These are phyloP conservation scores for Xylaria sp. DNA, from an alignment of 2,329 filamentous ascomycete genomes.

Conservation along the genomic window DNA sequence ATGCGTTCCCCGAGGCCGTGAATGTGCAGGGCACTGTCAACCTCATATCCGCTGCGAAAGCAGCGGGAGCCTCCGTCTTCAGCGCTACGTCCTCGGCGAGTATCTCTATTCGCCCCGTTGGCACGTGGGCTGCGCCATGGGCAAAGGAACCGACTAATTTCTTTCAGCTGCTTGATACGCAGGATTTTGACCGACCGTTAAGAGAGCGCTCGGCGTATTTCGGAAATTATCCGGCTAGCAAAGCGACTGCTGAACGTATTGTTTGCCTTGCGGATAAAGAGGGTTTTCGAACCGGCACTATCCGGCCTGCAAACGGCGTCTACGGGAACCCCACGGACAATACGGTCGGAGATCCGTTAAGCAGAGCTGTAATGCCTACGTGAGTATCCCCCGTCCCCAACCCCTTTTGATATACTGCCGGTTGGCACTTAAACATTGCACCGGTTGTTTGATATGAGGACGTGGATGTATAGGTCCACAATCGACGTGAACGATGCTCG, in stretches of 20 bases:
- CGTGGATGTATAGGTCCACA: not conserved
- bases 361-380: slow-evolving; percentile 53
- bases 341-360: slow-evolving; percentile 57
- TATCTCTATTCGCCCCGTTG: slow-evolving; percentile 55
- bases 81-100: slow-evolving; percentile 65
- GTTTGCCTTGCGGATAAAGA: slow-evolving; percentile 55
- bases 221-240: slow-evolving; percentile 63
- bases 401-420: not conserved
- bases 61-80: slow-evolving; percentile 61
- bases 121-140: slow-evolving; percentile 52
- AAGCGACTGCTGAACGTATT: slow-evolving; percentile 63
- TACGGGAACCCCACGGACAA: slow-evolving; percentile 64
- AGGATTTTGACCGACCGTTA: slow-evolving; percentile 57
- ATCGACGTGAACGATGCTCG: not conserved
- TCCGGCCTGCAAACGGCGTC: slow-evolving; percentile 64
- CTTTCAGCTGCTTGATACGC: slow-evolving; percentile 59
- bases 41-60: slow-evolving; percentile 59
- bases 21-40: slow-evolving; percentile 64
- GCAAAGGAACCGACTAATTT: slow-evolving; percentile 52
- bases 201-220: slow-evolving; percentile 58
- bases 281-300: slow-evolving; percentile 61
- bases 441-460: not conserved
- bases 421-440: not conserved
- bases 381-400: slow-evolving; percentile 53
- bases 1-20: slow-evolving; percentile 58